Evolutionary conservation across 2,329 filamentous ascomycete species (phyloP), one percentile per base, ranked within the genome.

Genomic region (Leptographium flavum): DNA sequence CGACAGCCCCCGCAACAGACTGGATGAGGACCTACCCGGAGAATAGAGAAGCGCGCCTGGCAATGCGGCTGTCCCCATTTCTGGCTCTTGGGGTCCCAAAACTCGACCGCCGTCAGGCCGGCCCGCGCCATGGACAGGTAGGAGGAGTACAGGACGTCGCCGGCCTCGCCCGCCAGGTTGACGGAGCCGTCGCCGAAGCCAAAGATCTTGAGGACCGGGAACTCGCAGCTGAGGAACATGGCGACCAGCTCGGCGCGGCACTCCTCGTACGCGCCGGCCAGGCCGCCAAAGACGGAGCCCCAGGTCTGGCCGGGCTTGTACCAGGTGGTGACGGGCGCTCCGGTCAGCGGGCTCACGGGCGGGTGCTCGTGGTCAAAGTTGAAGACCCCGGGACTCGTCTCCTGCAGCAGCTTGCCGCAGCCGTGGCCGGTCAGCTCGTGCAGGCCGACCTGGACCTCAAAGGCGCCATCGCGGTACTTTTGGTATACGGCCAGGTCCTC

Each of bases 291-390:
- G 0, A 94, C 86, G 5, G 81, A 87, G 46, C 86, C 84, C 88
- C 88, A 96, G 0, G 90, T 96, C 63, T 95, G 86, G 3, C 87
- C 87, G 3, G 87, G 87, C 63, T 92, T 94, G 68, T 96, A 96
- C 80, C 83, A 95, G 1, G 82, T 86, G 2, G 74, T 76, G 40
- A 95, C 71, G 1, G 84, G 83, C 62, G 90, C 81, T 49, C 76
- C 71, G 5, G 79, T 85, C 35, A 95, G 63, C 1, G 88, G 90
- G 56, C 79, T 93, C 43, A 86, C 66, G 1, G 90, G 90, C 8
- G 85, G 87, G 58, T 86, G 85, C 49, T 79, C 67, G 47, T 79
- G 68, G 58, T 96, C 85, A 57, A 96, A 96, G 68, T 96, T 96
- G 70, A 76, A 95, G 37, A 75, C 69, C 11, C 87, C 87, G 1